phyloP scores from a whole-genome alignment of 345 rosid genomes.

The Noccaea bulbosa region DNA sequence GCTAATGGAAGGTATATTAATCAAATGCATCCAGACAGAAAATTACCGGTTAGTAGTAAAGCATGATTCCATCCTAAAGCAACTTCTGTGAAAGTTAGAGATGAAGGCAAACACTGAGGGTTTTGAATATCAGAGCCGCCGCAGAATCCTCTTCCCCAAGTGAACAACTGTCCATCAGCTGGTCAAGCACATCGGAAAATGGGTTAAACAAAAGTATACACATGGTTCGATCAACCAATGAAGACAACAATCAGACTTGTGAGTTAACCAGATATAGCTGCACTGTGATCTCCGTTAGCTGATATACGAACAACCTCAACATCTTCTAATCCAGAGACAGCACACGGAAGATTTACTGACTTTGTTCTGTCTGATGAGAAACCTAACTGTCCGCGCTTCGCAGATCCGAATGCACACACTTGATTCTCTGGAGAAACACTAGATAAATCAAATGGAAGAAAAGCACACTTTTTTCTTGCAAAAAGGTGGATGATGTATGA shows the following conservation, averaged over 20 bases:
- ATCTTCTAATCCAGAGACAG: conserved; percentile 57
- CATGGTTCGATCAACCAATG: neutral
- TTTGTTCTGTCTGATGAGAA: conserved; percentile 48
- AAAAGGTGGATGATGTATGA: neutral
- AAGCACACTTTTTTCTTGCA: neutral
- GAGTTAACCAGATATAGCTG: conserved; percentile 67
- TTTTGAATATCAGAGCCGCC: conserved; percentile 50
- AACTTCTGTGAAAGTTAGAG: conserved; percentile 47
- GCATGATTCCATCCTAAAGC: conserved; percentile 92
- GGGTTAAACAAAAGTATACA: conserved; percentile 1
- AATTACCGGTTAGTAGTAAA: conserved; percentile 62
- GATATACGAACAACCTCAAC: conserved; percentile 52
- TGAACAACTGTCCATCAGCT: conserved; percentile 67
- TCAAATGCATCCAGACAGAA: neutral
- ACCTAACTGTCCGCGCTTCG: conserved; percentile 91
- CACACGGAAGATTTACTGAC: conserved; percentile 59
- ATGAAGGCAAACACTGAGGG: conserved; percentile 54
- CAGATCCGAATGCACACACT: conserved; percentile 81
- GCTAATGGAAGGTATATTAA: neutral
- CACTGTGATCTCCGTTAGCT: conserved; percentile 91
- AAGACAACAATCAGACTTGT: neutral
- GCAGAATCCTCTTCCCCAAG: conserved; percentile 86
- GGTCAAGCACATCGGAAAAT: conserved; percentile 32
- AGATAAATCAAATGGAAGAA: conserved; percentile 10
- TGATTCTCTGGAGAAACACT: conserved; percentile 48